Evolutionary conservation across 78 protist genomes (phyloP), one percentile per base, ranked within the genome.

Genomic region (Capsaspora owczarzaki): DNA sequence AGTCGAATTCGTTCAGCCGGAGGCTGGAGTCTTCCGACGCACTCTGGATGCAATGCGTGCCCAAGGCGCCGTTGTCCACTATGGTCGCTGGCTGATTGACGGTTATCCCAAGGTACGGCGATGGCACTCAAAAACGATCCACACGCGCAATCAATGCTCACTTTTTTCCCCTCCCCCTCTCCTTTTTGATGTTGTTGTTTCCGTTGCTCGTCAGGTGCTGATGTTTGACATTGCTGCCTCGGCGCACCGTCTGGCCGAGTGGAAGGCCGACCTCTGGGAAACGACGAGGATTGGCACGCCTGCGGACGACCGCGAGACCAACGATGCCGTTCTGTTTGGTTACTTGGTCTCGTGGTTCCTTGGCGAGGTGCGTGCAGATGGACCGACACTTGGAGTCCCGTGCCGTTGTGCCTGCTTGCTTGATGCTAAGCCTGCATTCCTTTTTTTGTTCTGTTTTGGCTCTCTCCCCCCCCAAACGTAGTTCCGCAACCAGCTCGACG

Each of bases 61-160:
- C 22, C 25, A 87, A 53, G 94, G 94, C 38, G 80, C 86, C 37
- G 68, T 63, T 0, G 89, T 90, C 61, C 81, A 77, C 80, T 89
- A 78, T 74, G 96, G 96, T n/a, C 84, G 88, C 40, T 92, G 96
- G 96, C 81, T 92, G 72, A 82, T 92, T 12, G 85, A 86, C 31
- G 91, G 91, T 42, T 25, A 80, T 49, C 89, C 89, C 3, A 40
- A 61, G 78, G 66, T 61, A 27, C 20, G n/a, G n/a, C n/a, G n/a
- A n/a, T n/a, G n/a, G n/a, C n/a, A n/a, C n/a, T n/a, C n/a, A 16
- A 8, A 19, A 19, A 19, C 16, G 56, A 8, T 19, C 8, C 56
- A 16, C 29, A 8, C 29, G 29, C 16, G 56, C 56, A 49, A 49
- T 49, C 29, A 8, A 49, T 19, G 56, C 56, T 16, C 56, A 49